Evolutionary conservation across 2,329 filamentous ascomycete genomes (phyloP), one percentile per base, ranked within the genome.

Genomic region (Fusarium sp.): DNA sequence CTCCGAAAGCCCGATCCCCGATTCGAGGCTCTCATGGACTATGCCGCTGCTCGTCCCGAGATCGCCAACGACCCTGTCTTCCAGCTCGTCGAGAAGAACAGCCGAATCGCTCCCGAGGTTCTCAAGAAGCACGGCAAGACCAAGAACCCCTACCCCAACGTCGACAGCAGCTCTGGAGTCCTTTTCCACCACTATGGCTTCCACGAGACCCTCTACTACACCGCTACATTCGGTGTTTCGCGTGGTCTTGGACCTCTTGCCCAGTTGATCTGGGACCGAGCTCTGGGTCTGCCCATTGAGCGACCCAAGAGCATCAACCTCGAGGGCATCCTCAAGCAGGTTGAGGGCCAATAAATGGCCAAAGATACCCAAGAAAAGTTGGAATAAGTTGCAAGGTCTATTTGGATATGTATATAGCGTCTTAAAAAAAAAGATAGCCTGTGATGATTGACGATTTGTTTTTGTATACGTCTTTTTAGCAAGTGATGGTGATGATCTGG

Each of bases 141-240:
- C 72, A 97, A 97, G 87, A 97, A 97, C 84, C 94, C 96, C 3
- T 97, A 95, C 83, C 96, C 96, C 70, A 99, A 99, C 79, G 96
- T 99, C 66, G 96, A 99, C 81, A 94, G 92, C 47, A 91, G 89
- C 68, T 97, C 94, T 1, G 96, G 96, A 69, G 94, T 98, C 8
- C 87, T 99, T 48, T 98, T 99, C 89, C 91, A 98, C 82, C 94
- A 98, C 85, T 99, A 97, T 79, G 96, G 95, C 61, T 97, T 99
- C 89, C 92, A 93, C 80, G 93, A 98, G 84, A 97, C 95, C 0
- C 86, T 98, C 13, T 99, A 98, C 86, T 99, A 98, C 84, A 91
- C 89, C 6, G 89, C 88, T 61, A 91, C 89, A 1, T 92, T 92
- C 69, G 90, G 89, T 66, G 89, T 92, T 15, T 90, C 87, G 63